Evolutionary conservation across 495 filamentous ascomycete species (phyloP).

Genomic region (Penicillium longicatenatum): DNA sequence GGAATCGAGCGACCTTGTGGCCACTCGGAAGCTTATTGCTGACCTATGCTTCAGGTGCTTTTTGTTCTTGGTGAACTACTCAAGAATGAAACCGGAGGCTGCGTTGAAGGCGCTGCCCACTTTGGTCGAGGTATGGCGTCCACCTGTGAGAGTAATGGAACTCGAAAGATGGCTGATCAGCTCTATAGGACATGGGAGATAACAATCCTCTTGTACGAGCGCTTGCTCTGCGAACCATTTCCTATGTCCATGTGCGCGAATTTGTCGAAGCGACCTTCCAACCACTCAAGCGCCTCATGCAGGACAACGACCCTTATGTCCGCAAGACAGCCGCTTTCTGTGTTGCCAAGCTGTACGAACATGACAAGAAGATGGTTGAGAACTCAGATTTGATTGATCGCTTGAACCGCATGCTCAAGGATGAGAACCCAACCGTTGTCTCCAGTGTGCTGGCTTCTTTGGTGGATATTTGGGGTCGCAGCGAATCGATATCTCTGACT

Average conservation of each 20-base stretch:
- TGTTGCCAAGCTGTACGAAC: conserved; percentile 97
- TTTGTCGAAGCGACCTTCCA: conserved; percentile 90
- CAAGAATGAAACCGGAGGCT: conserved; percentile 90
- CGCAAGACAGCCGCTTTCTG: conserved; percentile 96
- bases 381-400: conserved; percentile 87
- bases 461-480: conserved; percentile 98
- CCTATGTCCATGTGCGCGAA: conserved; percentile 95
- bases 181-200: conserved; percentile 84
- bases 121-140: conserved; percentile 69
- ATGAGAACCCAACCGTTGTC: conserved; percentile 97
- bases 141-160: not conserved
- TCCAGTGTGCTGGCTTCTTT: conserved; percentile 88
- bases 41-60: conserved; percentile 73
- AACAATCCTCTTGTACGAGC: conserved; percentile 90
- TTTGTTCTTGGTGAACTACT: conserved; percentile 95
- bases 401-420: conserved; percentile 84
- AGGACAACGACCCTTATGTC: conserved; percentile 91
- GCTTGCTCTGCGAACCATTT: conserved; percentile 90
- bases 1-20: not conserved
- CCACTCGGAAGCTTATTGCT: conserved; percentile 10
- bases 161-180: not conserved
- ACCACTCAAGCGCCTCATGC: conserved; percentile 79
- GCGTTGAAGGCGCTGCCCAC: conserved; percentile 91
- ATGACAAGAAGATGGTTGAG: conserved; percentile 89
- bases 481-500: conserved; percentile 94